Conservation (phyloP, 208 protist genomes). For the Sergeia podlipaevii region DNA sequence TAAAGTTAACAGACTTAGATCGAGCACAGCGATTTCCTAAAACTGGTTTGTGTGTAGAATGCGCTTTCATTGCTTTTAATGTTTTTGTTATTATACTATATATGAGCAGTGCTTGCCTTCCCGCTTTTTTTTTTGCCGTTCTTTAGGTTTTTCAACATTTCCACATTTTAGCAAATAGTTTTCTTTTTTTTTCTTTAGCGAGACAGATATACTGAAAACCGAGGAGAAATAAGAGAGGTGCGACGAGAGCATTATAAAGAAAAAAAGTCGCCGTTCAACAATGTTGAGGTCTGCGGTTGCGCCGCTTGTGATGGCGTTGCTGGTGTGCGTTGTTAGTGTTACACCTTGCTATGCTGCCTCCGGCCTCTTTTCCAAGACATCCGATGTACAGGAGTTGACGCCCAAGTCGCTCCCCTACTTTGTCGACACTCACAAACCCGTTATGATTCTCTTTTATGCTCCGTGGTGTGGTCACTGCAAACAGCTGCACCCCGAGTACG, state of each 20-base stretch:
- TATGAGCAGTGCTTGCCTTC: too few species aligned
- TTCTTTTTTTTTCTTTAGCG: neutral
- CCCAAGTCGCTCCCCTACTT: slow-evolving; percentile 54
- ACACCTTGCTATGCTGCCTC: neutral
- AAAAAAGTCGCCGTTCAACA: too few species aligned
- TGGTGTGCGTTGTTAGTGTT: slow-evolving; percentile 10
- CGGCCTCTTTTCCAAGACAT: slow-evolving; percentile 44
- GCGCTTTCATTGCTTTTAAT: too few species aligned
- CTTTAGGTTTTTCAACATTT: neutral
- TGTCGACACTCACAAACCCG: slow-evolving; percentile 86
- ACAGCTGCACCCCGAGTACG: slow-evolving; percentile 82
- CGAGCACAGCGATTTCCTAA: too few species aligned
- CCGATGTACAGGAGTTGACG: slow-evolving; percentile 73
- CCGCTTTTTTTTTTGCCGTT: neutral
- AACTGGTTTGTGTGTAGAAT: too few species aligned
- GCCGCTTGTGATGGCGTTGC: neutral
- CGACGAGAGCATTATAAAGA: too few species aligned
- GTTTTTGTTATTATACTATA: too few species aligned
- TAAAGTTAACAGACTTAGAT: too few species aligned
- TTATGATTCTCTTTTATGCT: slow-evolving; percentile 92
- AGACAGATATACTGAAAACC: too few species aligned
- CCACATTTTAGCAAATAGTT: neutral
- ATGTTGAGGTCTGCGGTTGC: neutral
- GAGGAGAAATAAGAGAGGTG: too few species aligned
- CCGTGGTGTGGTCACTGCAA: slow-evolving; percentile 97